Base-by-base conservation (phyloP, 2,329 filamentous ascomycete species). In the Diaporthe citri region DNA sequence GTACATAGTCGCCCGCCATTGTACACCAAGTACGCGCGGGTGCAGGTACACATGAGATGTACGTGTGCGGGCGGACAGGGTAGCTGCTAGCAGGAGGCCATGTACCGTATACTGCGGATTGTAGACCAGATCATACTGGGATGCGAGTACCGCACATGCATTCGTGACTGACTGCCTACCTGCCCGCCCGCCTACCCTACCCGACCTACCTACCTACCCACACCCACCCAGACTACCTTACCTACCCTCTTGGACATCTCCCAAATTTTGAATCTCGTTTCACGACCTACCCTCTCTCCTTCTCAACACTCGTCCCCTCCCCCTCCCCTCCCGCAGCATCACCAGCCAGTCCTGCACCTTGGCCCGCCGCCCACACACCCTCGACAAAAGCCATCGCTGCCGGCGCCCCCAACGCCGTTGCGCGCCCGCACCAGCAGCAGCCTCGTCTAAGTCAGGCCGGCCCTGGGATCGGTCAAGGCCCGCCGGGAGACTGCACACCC, bases 221-320 rank as follows among this genome's bases (percentile, higher is more conserved):
- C 25, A 52, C 62, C 62, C 31, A 66, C 43, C 60, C 10, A 46
- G 39, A 22, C 62, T 48, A 36, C 43, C 51, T 48, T 36, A 39
- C 55, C 67, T 62, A 71, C 60, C 52, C 60, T 67, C 51, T 57
- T 59, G 41, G 52, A 73, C 72, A 72, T 74, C 71, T 75, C 75
- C 73, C 69, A 75, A 75, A 71, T 71, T 76, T 76, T 74, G 72
- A 69, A 70, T 76, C 72, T 75, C 75, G 75, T 76, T 76, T 76
- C 75, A 76, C 75, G 72, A 76, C 73, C 75, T 69, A 64, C 69
- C 51, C 48, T 72, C 43, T 72, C 56, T 76, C 75, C 75, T 76
- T 66, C 73, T 76, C 62, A 43, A 60, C 62, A 52, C 75, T 46
- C 71, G 43, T 31, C 75, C 67, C 62, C 69, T 51, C 57, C 62